Evolutionary conservation across 73 alveolate species (phyloP), one percentile per base, ranked within the genome.

Genomic region (Paramecium tetraurelia): DNA sequence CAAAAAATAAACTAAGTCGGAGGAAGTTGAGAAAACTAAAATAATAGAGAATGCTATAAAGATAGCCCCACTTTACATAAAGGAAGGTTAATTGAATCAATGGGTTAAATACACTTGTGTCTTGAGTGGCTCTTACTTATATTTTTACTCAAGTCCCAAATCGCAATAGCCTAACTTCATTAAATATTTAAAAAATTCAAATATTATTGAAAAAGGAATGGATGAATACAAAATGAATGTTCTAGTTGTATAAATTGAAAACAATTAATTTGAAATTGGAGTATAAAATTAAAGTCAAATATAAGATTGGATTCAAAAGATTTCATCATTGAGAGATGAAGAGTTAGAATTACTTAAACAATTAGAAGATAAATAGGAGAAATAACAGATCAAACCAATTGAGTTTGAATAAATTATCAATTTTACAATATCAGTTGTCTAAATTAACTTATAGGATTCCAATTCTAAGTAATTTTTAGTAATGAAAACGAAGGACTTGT

Each of bases 201-300:
- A 35, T 21, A 38, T 75, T 21, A 22, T 38, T 16, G 59, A 14
- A 35, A 5, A 75, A 20, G 68, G 68, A 75, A 10, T 36, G 18
- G 87, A 75, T 75, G 87, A 75, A 75, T 75, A n/a, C 12, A 41
- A 41, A 35, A 75, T 75, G 87, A 35, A 75, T 75, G 46, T 75
- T n/a, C 0, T 75, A 18, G 20, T 4, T 22, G 38, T 75, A 14
- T 3, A 35, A 24, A 75, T 31, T 16, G 58, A 38, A 75, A 41
- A 75, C 18, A 75, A 75, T 41, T 38, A 8, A 35, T 75, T 75
- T 41, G 58, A 75, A 22, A 38, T 75, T 5, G 58, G 68, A 0
- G 36, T 35, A 7, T 38, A 75, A 16, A 75, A 75, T 24, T 16
- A 75, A 18, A 22, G 12, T 22, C 21, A 75, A 35, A 35, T 75